Base-by-base conservation (phyloP, 352 stramenopile genomes). In the Pythium phragmitis region DNA sequence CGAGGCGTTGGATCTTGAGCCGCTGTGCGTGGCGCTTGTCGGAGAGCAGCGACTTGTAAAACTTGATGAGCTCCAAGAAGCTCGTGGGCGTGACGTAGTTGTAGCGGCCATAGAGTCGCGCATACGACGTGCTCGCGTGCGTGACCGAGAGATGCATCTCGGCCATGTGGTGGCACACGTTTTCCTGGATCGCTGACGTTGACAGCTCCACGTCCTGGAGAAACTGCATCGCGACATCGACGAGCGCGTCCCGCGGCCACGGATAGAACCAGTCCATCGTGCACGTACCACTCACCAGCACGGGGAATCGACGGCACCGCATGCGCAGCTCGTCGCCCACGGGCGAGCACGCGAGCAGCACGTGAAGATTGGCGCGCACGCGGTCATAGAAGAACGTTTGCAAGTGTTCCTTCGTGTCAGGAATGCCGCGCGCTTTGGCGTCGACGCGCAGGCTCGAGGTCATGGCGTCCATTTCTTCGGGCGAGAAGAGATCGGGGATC, bases 41-140 rank as follows among this genome's bases (percentile, higher is more conserved):
- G 16, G 60, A 57, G 5, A 97, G 55, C 4, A 98, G 71, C 17
- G 70, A 80, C 41, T 93, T 95, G 60, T 97, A 98, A 52, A 98
- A 97, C 8, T 80, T 76, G 61, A 98, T 97, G 0, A 98, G 68
- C 65, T 98, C 92, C 16, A 98, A 65, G 54, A 97, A 98, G 2
- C 80, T 96, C 36, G 94, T 98, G 2, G 92, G 92, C 0, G 92
- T 98, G 49, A 96, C 92, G 68, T 98, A 98, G 67, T 97, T 98
- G 67, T 87, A 93, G 9, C 92, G 75, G 1, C 79, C 80, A 33
- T 88, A 85, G 17, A 73, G 75, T 23, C 84, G 83, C 7, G 87
- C 82, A 62, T 96, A 98, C 48, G 82, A 57, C 1, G 72, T 48
- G 9, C 91, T 97, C 0, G 87, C 84, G 7, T 60, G 64, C 2